Evolutionary conservation across 2,329 filamentous ascomycete genomes (phyloP), one percentile per base, ranked within the genome.

Genomic region (Sporothrix schenckii): DNA sequence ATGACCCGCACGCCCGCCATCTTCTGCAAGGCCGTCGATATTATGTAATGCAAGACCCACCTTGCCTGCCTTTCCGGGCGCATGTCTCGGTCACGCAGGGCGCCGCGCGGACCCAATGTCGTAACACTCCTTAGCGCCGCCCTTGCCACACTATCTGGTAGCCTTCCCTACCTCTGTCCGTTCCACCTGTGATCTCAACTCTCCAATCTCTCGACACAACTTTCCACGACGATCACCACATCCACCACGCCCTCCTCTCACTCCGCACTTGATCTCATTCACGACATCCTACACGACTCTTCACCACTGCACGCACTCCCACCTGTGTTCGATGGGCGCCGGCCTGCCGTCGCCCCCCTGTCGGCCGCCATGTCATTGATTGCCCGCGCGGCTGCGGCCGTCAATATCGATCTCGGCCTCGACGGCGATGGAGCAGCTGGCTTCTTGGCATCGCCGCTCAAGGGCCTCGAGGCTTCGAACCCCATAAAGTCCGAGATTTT

Each of bases 401-500:
- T 54, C 21, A 19, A 19, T 49, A 39, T 66, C 70, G 52, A n/a
- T 50, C n/a, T 24, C 54, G 27, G 41, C 24, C 14, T 34, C 53
- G 39, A 49, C 7, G 19, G 24, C 53, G 63, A 21, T 16, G 49
- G 21, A 44, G 27, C 21, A 16, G 16, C 66, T 41, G 24, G 56
- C n/a, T 30, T 60, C 39, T 19, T 21, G 24, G 49, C 54, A 34
- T 47, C 58, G 34, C 47, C 58, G 39, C n/a, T 63, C n/a, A 63
- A 39, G 10, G 44, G 58, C 39, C 39, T 63, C 13, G 58, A 63
- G 21, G 39, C 58, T 21, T 63, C 61, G 27, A 72, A 69, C 72
- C 89, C 92, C 47, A 86, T 93, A 68, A 90, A 90, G 80, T 97
- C 94, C 69, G 88, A 89, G 77, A 83, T 94, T 77, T 96, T 97